phyloP scores from a whole-genome alignment of 2,329 filamentous ascomycete species.

The Pestalotiopsis sp. region DNA sequence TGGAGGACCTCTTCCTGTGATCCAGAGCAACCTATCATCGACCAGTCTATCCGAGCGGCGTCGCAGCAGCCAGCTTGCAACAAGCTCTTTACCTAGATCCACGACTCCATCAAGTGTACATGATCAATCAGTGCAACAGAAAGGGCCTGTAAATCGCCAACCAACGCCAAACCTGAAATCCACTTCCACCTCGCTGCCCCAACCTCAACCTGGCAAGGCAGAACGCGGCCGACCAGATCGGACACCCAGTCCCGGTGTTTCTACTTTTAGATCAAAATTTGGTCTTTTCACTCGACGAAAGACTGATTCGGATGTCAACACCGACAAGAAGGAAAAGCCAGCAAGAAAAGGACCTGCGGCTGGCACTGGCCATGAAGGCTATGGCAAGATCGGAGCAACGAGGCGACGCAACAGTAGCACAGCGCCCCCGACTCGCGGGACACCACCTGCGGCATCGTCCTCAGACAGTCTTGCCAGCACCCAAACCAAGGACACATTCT shows the following conservation, averaged over 20 bases:
- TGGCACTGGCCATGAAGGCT: constrained; percentile 92
- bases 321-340: constrained; percentile 61
- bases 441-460: constrained; percentile 40
- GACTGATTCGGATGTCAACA: constrained; percentile 51
- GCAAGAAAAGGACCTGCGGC: constrained; percentile 79
- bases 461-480: constrained; percentile 53
- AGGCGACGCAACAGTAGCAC: constrained; percentile 67
- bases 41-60: constrained; percentile 51
- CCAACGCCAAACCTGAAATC: constrained; percentile 34
- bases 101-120: constrained; percentile 35
- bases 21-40: constrained; percentile 63
- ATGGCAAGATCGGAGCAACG: constrained; percentile 65
- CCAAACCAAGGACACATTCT: constrained; percentile 55
- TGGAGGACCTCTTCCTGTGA: constrained; percentile 53
- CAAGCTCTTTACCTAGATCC: constrained; percentile 37
- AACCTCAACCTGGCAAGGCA: constrained; percentile 25
- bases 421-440: constrained; percentile 48
- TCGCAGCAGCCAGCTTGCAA: constrained; percentile 40
- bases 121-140: constrained; percentile 31
- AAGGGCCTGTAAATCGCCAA: constrained; percentile 36
- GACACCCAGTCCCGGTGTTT: constrained; percentile 58
- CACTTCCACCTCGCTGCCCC: constrained; percentile 16
- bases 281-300: constrained; percentile 79
- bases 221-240: constrained; percentile 37
- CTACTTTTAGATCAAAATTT: constrained; percentile 67